Conservation (phyloP, 2,329 filamentous ascomycete species). For the Aspergillus tubingensis region DNA sequence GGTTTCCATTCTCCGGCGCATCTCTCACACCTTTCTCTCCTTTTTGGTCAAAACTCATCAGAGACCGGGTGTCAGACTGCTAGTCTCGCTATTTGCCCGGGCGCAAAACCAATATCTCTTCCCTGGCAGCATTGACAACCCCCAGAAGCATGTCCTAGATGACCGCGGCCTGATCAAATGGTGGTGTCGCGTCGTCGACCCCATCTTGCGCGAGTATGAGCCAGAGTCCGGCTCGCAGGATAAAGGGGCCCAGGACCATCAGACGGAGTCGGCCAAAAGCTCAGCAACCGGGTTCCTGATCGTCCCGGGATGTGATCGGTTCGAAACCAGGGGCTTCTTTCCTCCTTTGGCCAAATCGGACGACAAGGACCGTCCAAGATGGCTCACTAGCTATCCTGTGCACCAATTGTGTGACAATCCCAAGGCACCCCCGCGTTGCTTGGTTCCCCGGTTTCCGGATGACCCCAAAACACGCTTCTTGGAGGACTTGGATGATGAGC, state of each 20-base stretch:
- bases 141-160: slow-evolving; percentile 84
- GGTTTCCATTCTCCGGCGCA: slow-evolving; percentile 69
- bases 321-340: slow-evolving; percentile 77
- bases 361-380: slow-evolving; percentile 41
- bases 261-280: slow-evolving; percentile 32
- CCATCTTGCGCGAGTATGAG: slow-evolving; percentile 60
- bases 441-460: slow-evolving; percentile 90
- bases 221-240: slow-evolving; percentile 43
- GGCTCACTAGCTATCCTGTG: slow-evolving; percentile 68
- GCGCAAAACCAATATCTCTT: slow-evolving; percentile 94
- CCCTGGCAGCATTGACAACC: slow-evolving; percentile 83
- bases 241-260: slow-evolving; percentile 30
- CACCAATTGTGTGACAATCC: slow-evolving; percentile 70
- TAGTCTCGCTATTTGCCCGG: slow-evolving; percentile 88
- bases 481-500: slow-evolving; percentile 83
- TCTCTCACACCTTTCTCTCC: slow-evolving; percentile 73
- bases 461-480: slow-evolving; percentile 92
- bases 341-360: slow-evolving; percentile 55
- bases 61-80: slow-evolving; percentile 65
- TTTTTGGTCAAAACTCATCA: slow-evolving; percentile 70
- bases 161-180: slow-evolving; percentile 88
- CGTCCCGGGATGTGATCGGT: slow-evolving; percentile 80
- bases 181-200: slow-evolving; percentile 90
- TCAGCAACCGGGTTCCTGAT: slow-evolving; percentile 76
- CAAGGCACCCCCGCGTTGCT: slow-evolving; percentile 73